Conservation (phyloP, 2,329 filamentous ascomycete species). For the Elsinoe fawcettii region DNA sequence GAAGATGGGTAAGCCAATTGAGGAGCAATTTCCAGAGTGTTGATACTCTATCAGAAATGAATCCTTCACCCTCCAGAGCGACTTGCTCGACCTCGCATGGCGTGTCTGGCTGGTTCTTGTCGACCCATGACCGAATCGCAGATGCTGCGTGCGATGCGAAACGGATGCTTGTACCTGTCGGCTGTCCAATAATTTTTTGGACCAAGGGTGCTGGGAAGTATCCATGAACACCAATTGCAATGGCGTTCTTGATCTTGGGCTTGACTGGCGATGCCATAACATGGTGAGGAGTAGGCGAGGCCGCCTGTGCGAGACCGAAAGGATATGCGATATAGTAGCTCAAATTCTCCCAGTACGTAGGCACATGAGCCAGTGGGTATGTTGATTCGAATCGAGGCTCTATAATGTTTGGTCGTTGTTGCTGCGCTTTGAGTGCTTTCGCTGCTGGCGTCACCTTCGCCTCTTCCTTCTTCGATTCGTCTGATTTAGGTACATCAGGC, state of each 20-base stretch:
- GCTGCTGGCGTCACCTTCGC: slow-evolving; percentile 9
- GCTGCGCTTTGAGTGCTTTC: slow-evolving; percentile 11
- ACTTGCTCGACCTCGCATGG: slow-evolving; percentile 84
- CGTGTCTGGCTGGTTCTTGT: slow-evolving; percentile 51
- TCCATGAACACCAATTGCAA: slow-evolving; percentile 91
- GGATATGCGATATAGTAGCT: slow-evolving; percentile 32
- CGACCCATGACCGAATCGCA: slow-evolving; percentile 75
- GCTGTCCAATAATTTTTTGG: slow-evolving; percentile 85
- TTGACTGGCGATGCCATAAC: slow-evolving; percentile 62
- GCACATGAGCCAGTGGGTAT: slow-evolving; percentile 45
- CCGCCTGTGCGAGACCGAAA: slow-evolving; percentile 26
- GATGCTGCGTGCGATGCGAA: slow-evolving; percentile 84
- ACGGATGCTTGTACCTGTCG: slow-evolving; percentile 87
- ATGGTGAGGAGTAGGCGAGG: slow-evolving; percentile 50
- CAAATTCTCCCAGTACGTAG: slow-evolving; percentile 37
- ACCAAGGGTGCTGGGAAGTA: slow-evolving; percentile 83
- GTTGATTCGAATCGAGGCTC: slow-evolving; percentile 63
- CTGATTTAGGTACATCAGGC: not conserved
- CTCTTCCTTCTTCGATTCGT: slow-evolving; percentile 3
- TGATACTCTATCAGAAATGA: slow-evolving; percentile 80
- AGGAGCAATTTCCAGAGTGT: slow-evolving; percentile 89
- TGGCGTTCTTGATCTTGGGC: slow-evolving; percentile 65
- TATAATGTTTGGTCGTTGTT: slow-evolving; percentile 51
- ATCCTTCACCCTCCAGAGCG: slow-evolving; percentile 88
- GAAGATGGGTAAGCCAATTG: slow-evolving; percentile 89